Evolutionary conservation across 257 asterid species (phyloP), one percentile per base, ranked within the genome.

Genomic region (Linaria vulgaris): DNA sequence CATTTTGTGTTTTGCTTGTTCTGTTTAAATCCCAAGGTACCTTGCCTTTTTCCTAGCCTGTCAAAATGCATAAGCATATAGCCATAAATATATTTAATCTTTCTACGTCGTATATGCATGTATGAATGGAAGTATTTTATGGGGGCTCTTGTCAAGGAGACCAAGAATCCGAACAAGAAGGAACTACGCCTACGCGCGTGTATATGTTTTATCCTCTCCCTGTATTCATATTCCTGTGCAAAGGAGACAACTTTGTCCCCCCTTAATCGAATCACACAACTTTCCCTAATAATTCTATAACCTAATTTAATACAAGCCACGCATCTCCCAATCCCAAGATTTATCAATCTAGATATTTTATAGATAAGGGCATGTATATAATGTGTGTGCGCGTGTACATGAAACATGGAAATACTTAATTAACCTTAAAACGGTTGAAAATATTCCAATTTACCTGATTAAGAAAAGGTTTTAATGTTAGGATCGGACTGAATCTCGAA

Each of bases 231-330:
- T 79, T 79, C 80, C 75, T 70, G 63, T 72, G 77, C 78, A 74
- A 57, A 72, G 78, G 77, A 77, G 83, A 77, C 85, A 77, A 13
- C 85, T 74, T 72, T 82, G 88, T 77, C 76, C 85, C 82, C 79
- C 60, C 6, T 53, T 66, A 67, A 70, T 67, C 70, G 70, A 72
- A 58, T 66, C 76, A 61, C 78, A 62, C 20, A 55, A 37, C 57
- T 57, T 56, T 54, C 61, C 64, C 57, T 54, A 47, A n/a, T n/a
- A n/a, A 55, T 69, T 56, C 7, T 21, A 34, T 34, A 20, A 13
- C 48, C 9, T 43, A 25, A 6, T 45, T 53, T 63, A 55, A 17
- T 71, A 38, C 23, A 59, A 59, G 16, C 67, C 67, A 72, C 54
- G 38, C 67, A 50, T 66, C 56, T 64, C 70, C 23, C 80, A 75